phyloP scores from a whole-genome alignment of 768 basidiomycete species.

The Hericium erinaceus region DNA sequence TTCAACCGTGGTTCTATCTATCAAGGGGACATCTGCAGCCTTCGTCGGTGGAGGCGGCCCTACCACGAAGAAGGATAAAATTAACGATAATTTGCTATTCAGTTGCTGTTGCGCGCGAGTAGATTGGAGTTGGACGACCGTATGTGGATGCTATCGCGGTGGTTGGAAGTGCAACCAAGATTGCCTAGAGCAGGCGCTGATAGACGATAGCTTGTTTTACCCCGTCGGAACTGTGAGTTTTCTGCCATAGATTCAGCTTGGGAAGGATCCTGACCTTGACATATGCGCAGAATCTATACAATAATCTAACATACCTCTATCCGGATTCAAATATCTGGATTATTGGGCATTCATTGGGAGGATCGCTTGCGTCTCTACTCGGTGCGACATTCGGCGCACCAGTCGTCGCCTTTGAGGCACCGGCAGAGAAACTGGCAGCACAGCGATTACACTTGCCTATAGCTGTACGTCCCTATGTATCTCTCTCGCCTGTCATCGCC shows the following conservation, averaged over 20 bases:
- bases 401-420: constrained; percentile 84
- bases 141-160: constrained; percentile 80
- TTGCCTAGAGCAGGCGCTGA: constrained; percentile 72
- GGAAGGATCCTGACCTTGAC: neutral
- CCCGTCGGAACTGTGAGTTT: constrained; percentile 66
- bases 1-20: constrained; percentile 74
- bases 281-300: constrained; percentile 68
- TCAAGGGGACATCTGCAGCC: constrained; percentile 88
- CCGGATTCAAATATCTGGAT: constrained; percentile 88
- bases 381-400: constrained; percentile 90
- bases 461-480: constrained; percentile 45
- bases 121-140: constrained; percentile 89
- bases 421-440: constrained; percentile 54
- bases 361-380: constrained; percentile 73
- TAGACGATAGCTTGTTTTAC: constrained; percentile 83
- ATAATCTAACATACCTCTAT: constrained; percentile 87
- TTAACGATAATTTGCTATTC: constrained; percentile 93
- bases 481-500: neutral
- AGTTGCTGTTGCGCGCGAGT: constrained; percentile 94
- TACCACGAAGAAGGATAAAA: constrained; percentile 81
- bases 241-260: neutral
- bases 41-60: constrained; percentile 64
- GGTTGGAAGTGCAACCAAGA: constrained; percentile 67
- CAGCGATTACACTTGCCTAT: constrained; percentile 77
- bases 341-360: constrained; percentile 79